Percentiles rank a stretch among this genome's conserved stretches.
Conservation (phyloP, 1,284 basidiomycete genomes). For the Papiliotrema terrestris region DNA sequence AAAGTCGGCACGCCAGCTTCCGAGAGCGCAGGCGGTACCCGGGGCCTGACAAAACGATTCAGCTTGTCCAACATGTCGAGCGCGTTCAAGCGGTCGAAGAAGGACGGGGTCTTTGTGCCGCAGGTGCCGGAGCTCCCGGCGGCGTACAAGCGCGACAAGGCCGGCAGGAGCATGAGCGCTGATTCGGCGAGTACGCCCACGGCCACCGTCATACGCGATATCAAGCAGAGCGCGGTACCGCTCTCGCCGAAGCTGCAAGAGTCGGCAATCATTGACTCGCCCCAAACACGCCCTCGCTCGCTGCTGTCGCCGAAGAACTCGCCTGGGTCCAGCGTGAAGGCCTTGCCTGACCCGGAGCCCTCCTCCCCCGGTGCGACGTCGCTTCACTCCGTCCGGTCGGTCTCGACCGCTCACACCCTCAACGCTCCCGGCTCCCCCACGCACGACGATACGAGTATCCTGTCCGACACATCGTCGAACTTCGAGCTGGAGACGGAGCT, state of each 20-base stretch:
- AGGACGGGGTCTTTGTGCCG: constrained; percentile 6
- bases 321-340: not conserved
- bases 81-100: constrained; percentile 25
- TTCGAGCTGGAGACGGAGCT: constrained; percentile 16
- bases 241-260: not conserved
- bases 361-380: no score
- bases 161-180: not conserved
- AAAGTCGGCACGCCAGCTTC: not conserved
- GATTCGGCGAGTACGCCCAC: no score
- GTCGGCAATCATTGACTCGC: not conserved
- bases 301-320: no score
- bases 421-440: not conserved
- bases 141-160: constrained; percentile 15
- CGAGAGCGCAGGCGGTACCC: not conserved
- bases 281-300: not conserved
- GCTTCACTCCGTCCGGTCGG: not conserved
- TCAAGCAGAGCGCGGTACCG: constrained; percentile 10
- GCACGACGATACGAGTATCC: not conserved
- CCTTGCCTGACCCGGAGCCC: not conserved
- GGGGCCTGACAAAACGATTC: constrained; percentile 28
- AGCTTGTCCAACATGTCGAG: constrained; percentile 31
- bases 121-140: constrained; percentile 26
- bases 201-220: not conserved
- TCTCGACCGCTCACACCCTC: not conserved
- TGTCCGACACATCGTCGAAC: constrained; percentile 5